Base-by-base conservation (phyloP, 2,329 filamentous ascomycete species). In the Spiromastix sp. region DNA sequence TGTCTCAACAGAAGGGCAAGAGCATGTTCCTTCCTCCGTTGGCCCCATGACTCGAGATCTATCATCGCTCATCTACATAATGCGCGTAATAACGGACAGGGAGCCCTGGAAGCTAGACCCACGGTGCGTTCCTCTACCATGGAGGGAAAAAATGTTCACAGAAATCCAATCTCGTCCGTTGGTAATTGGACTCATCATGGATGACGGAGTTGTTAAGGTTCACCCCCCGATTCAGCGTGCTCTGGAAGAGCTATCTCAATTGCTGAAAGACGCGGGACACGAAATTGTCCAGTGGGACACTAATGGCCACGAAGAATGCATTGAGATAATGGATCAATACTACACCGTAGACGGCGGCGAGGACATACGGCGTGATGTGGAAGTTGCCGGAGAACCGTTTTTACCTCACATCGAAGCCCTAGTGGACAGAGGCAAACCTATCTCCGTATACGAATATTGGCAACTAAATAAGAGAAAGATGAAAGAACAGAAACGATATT, bases 401-500 rank as follows among this genome's bases (percentile, higher is more conserved):
- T 66, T 79, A 3, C 68, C 71, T 0, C 71, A 76, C 36, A 74
- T 81, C 0, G 62, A 77, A 46, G 63, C 57, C 0, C 60, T 81
- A 4, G 52, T 79, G 10, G 70, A 71, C 34, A 60, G 63, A 0
- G 70, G 63, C 2, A 44, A 63, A 8, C 50, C 72, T 1, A 72
- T 79, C 10, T 76, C 72, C 0, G 73, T 79, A 0, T 79, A 73
- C 38, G 63, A 76, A 4, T 81, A 81, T 53, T 81, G 76, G 77
- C 74, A 79, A 44, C 61, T 81, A 5, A 80, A 79, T 54, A 71
- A 61, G 40, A 61, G 64, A 17, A 80, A 79, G 46, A 38, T 63
- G 17, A 59, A 56, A 0, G 57, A 65, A 3, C 72, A 77, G 42
- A 67, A 75, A 39, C 60, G 56, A 2, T 79, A 76, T 37, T 60